These are phyloP conservation scores for Daldinia sp. DNA, from an alignment of 2,329 filamentous ascomycete species.

Conservation along the genomic window DNA sequence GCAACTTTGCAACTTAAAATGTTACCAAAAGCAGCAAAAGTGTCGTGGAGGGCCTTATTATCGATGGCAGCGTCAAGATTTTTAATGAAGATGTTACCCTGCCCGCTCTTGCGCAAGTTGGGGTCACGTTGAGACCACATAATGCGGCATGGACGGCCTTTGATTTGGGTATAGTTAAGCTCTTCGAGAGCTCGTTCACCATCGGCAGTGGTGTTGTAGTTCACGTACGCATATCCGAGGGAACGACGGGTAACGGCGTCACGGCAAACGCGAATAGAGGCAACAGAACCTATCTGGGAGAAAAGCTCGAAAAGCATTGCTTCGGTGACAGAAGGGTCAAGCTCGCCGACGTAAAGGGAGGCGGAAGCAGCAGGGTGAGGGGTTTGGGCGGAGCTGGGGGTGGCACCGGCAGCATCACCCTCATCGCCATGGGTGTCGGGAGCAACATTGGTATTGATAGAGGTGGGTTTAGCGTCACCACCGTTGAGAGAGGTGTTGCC, in stretches of 20 bases:
- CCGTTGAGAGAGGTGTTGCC: slow-evolving; percentile 75
- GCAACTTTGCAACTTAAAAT: slow-evolving; percentile 99
- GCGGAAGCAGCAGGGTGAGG: slow-evolving; percentile 90
- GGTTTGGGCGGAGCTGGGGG: slow-evolving; percentile 74
- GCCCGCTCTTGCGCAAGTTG: slow-evolving; percentile 97
- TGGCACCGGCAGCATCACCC: slow-evolving; percentile 70
- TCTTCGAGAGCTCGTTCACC: slow-evolving; percentile 99
- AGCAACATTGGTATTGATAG: slow-evolving; percentile 78
- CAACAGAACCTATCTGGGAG: slow-evolving; percentile 98
- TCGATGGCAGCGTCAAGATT: slow-evolving; percentile 98
- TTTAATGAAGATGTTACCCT: slow-evolving; percentile 99
- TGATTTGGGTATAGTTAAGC: slow-evolving; percentile 99
- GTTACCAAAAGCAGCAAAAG: slow-evolving; percentile 98
- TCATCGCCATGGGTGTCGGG: slow-evolving; percentile 63
- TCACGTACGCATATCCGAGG: slow-evolving; percentile 98
- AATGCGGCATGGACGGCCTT: slow-evolving; percentile 98
- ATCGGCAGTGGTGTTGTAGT: slow-evolving; percentile 97
- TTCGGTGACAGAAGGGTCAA: slow-evolving; percentile 97
- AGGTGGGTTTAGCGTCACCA: slow-evolving; percentile 70
- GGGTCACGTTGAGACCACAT: slow-evolving; percentile 99
- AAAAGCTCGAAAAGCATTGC: slow-evolving; percentile 99
- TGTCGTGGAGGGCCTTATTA: slow-evolving; percentile 99
- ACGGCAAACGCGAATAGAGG: slow-evolving; percentile 99
- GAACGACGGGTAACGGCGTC: slow-evolving; percentile 98
- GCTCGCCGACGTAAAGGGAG: slow-evolving; percentile 98